phyloP scores from a whole-genome alignment of 306 rosid species.

The Lablab purpureus region DNA sequence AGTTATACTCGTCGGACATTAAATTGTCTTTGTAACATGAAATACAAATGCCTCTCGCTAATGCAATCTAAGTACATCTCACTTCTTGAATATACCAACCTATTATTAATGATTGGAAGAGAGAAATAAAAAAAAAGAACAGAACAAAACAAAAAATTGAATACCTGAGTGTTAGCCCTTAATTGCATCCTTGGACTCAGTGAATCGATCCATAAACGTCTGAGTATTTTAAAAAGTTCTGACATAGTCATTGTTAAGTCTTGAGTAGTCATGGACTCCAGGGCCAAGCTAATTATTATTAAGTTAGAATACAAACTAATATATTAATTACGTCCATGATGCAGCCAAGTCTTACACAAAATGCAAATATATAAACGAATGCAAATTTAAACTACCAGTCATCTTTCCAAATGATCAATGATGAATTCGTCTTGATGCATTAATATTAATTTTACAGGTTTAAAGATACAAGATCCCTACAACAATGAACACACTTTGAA shows the following conservation, averaged over 20 bases:
- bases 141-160: background rate
- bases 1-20: background rate
- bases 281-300: background rate
- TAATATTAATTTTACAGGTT: no score
- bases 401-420: no score
- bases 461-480: no score
- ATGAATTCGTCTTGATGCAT: no score
- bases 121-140: no score
- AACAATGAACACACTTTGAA: no score
- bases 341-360: slow-evolving; percentile 12
- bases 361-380: background rate
- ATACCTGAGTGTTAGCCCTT: slow-evolving; percentile 44
- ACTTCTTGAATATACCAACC: background rate
- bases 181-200: slow-evolving; percentile 65
- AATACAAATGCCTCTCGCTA: background rate
- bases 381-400: background rate
- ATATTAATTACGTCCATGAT: slow-evolving; percentile 1
- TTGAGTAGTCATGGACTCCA: background rate
- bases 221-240: background rate
- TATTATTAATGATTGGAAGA: no score
- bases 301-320: background rate
- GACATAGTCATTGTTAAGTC: slow-evolving; percentile 11
- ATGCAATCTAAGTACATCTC: background rate
- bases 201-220: slow-evolving; percentile 20
- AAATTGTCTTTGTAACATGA: background rate